Evolutionary conservation across 176 grass and related monocot genomes (phyloP).

Genomic region (Avena atlantica): DNA sequence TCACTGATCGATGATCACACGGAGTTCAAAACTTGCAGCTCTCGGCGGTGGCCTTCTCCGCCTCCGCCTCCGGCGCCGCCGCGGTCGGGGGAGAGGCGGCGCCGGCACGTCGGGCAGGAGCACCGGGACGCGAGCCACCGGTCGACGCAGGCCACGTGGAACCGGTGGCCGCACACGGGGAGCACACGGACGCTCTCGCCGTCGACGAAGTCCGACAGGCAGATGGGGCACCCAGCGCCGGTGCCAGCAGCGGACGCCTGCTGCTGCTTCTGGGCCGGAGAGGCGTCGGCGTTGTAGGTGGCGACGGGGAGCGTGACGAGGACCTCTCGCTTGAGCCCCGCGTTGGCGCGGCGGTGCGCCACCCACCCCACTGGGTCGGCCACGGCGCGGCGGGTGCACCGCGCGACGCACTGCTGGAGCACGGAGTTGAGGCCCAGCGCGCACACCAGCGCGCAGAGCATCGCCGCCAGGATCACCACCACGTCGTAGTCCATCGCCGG

Average conservation of each 20-base stretch:
- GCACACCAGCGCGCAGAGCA: conserved; percentile 84
- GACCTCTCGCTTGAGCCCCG: conserved; percentile 71
- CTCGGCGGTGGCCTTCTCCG: not conserved
- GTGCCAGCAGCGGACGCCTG: not conserved
- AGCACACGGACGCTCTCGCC: conserved; percentile 62
- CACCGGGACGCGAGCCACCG: conserved; percentile 58
- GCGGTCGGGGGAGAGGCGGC: conserved; percentile 29
- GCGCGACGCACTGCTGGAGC: conserved; percentile 74
- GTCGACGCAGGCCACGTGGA: conserved; percentile 75
- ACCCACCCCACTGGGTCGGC: conserved; percentile 59
- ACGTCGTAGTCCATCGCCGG: conserved; percentile 65
- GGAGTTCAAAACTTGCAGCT: conserved; percentile 19
- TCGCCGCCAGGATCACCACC: conserved; percentile 81
- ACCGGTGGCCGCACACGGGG: conserved; percentile 64
- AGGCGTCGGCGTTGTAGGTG: conserved; percentile 36
- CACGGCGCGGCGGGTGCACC: conserved; percentile 65
- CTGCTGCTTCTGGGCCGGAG: not conserved
- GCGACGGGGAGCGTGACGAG: conserved; percentile 53
- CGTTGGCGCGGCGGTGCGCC: conserved; percentile 50
- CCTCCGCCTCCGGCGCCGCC: not conserved
- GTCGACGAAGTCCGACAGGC: conserved; percentile 70
- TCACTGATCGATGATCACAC: not conserved
- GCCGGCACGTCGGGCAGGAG: conserved; percentile 73
- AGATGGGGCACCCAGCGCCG: conserved; percentile 64
- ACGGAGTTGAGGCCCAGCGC: conserved; percentile 75